phyloP scores from a whole-genome alignment of 306 rosid genomes.

The Quercus engelmannii region DNA sequence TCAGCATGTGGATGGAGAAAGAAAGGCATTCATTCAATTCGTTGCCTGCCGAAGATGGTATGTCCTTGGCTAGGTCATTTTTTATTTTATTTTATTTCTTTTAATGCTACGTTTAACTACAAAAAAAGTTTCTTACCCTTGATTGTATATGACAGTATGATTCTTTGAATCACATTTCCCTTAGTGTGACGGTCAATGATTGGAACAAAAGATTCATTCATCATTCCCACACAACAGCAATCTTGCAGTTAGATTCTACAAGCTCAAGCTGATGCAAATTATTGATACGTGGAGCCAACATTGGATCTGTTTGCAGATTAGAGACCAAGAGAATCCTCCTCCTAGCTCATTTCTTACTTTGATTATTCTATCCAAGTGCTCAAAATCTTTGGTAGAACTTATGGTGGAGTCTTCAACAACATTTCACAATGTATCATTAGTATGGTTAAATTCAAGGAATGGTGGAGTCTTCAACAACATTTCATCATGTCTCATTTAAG shows the following conservation, averaged over 20 bases:
- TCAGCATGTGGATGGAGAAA: too few relatives aligned
- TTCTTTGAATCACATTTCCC: conserved; percentile 12
- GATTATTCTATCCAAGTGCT: conserved; percentile 20
- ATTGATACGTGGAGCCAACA: neutral
- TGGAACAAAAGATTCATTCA: conserved; percentile 22
- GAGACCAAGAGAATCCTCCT: conserved; percentile 30
- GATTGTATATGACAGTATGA: conserved; percentile 7
- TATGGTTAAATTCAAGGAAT: too few relatives aligned
- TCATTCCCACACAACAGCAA: conserved; percentile 24
- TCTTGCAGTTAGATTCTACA: conserved; percentile 27
- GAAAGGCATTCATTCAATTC: too few relatives aligned
- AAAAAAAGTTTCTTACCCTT: conserved; percentile 16
- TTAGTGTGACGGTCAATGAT: conserved; percentile 18
- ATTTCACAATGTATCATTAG: too few relatives aligned
- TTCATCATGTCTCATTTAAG: too few relatives aligned
- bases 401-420: neutral
- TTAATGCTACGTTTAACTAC: too few relatives aligned
- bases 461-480: too few relatives aligned
- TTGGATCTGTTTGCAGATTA: conserved; percentile 10
- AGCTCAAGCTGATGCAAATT: neutral
- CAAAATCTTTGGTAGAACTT: conserved; percentile 9
- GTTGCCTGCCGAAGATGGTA: too few relatives aligned
- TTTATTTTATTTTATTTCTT: too few relatives aligned
- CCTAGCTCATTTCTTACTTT: conserved; percentile 9
- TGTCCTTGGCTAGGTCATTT: too few relatives aligned